Evolutionary conservation across 225 moss, liverwort and hornwort genomes (phyloP), one percentile per base, ranked within the genome.

Genomic region (Neckera pumila): DNA sequence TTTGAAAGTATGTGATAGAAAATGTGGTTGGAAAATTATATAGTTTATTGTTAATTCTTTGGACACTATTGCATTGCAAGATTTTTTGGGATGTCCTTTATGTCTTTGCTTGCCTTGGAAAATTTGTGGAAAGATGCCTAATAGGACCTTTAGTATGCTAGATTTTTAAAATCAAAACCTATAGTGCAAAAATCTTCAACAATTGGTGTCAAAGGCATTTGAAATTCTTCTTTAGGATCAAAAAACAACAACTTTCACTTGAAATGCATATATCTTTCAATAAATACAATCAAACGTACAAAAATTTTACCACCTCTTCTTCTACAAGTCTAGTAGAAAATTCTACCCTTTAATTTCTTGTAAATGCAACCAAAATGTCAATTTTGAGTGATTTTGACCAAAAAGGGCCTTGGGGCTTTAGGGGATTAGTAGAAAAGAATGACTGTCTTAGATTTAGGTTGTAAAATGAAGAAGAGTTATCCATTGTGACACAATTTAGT

Each of bases 311-410:
- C 14, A 40, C 23, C 7, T 40, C 22, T 13, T 25, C 19, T n/a
- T 66, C 4, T 69, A 0, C 38, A 69, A 38, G 12, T 69, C 23
- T 22, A 69, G 4, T 23, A 38, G 3, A 67, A n/a, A 7, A 21
- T n/a, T 21, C 6, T n/a, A 67, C 21, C 2, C 12, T 11, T 38
- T 1, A 1, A 38, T 38, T 22, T 12, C 2, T 1, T 6, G 6
- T 0, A 22, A 69, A 5, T 14, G 16, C 3, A 71, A 2, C 5
- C 27, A 0, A 42, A 8, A 70, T 26, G 38, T 3, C 3, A 42
- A 0, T 9, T 42, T 70, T 14, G 14, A 26, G 5, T 70, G 70
- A 7, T 69, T 69, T 70, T 8, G 4, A 13, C 4, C 1, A 8
- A 23, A 14, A 22, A 23, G 8, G 9, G 0, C 42, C 5, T 43